A percentile compares a stretch with the other conserved stretches of the same genome.
These are phyloP conservation scores for Oryza meyeriana DNA, from an alignment of 176 grass and related monocot genomes.

Conservation along the genomic window DNA sequence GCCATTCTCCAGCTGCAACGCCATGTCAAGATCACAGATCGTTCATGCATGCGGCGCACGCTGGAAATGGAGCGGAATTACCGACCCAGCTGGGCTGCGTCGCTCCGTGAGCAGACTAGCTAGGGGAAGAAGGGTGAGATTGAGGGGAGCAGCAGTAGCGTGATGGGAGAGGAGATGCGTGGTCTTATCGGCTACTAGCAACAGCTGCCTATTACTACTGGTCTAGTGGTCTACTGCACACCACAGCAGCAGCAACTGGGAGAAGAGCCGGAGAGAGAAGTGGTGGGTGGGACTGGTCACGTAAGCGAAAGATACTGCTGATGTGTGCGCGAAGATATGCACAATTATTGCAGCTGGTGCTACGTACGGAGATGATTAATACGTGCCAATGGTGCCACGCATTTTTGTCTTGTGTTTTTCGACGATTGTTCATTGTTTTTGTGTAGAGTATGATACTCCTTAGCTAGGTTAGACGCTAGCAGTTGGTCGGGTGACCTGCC, in stretches of 20 bases:
- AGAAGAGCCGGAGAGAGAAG: background rate
- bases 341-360: conserved; percentile 38
- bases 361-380: background rate
- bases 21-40: conserved; percentile 34
- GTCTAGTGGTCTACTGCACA: too few species aligned
- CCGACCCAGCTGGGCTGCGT: background rate
- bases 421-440: background rate
- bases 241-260: background rate
- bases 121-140: background rate
- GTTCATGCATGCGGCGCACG: conserved; percentile 1
- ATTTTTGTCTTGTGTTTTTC: background rate
- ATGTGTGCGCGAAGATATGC: conserved; percentile 31
- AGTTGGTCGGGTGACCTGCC: background rate
- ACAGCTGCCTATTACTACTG: too few species aligned
- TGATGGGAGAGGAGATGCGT: background rate
- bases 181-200: conserved; percentile 2
- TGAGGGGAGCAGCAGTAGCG: background rate
- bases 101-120: background rate
- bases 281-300: conserved; percentile 7
- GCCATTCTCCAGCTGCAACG: conserved; percentile 40
- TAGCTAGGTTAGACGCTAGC: background rate
- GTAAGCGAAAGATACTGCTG: conserved; percentile 37
- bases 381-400: background rate
- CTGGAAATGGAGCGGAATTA: background rate
- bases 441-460: background rate